These are phyloP conservation scores for Cryptococcus sp. DNA, from an alignment of 1,284 basidiomycete species.

Conservation along the genomic window DNA sequence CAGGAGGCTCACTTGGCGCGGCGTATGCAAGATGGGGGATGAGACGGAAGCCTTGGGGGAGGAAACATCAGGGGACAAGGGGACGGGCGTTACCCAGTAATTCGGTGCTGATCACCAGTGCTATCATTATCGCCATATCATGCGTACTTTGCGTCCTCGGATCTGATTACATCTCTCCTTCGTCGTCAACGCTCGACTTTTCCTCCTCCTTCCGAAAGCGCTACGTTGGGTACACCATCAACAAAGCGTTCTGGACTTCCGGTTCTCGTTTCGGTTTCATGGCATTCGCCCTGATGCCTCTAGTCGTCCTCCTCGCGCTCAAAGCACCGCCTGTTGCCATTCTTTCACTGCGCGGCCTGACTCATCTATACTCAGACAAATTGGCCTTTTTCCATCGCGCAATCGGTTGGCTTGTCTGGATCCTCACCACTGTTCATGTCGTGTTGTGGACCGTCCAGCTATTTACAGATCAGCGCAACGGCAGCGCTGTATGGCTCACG, in stretches of 20 bases:
- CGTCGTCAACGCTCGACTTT: conserved; percentile 57
- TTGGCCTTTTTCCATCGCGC: conserved; percentile 71
- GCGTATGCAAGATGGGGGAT: conserved; percentile 45
- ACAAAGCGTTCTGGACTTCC: conserved; percentile 75
- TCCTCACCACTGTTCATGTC: conserved; percentile 68
- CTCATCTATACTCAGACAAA: conserved; percentile 75
- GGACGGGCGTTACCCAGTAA: conserved; percentile 64
- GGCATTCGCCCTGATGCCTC: conserved; percentile 74
- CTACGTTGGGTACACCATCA: conserved; percentile 62
- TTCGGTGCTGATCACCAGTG: conserved; percentile 60
- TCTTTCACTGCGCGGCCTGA: conserved; percentile 68
- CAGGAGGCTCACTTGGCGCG: conserved; percentile 41
- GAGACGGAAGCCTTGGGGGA: conserved; percentile 28
- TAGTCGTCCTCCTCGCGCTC: conserved; percentile 73
- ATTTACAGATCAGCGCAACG: conserved; percentile 59
- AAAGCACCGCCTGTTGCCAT: conserved; percentile 80
- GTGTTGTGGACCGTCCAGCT: conserved; percentile 76
- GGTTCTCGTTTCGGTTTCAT: conserved; percentile 73
- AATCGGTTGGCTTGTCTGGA: conserved; percentile 72
- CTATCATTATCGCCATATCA: conserved; percentile 55
- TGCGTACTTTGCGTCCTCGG: conserved; percentile 63
- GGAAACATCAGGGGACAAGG: conserved; percentile 41
- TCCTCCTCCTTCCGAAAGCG: conserved; percentile 34
- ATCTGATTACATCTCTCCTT: conserved; percentile 71
- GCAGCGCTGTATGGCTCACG: conserved; percentile 61